A percentile compares a stretch with the other conserved stretches of the same genome.
Evolutionary conservation across 371 early-diverging fungal species (phyloP).

Genomic region (Mortierella sp.): DNA sequence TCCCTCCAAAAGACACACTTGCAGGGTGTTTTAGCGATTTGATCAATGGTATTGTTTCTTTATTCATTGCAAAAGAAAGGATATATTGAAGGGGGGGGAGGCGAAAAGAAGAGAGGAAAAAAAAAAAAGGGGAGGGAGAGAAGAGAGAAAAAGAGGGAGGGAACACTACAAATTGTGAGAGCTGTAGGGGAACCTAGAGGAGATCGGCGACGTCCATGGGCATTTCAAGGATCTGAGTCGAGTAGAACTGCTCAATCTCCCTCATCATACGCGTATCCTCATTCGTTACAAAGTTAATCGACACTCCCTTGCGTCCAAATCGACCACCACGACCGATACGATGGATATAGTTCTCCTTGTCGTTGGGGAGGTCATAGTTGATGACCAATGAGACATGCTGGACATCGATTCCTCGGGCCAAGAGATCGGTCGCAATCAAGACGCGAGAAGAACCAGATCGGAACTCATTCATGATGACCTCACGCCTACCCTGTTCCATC

Average conservation of each 20-base stretch:
- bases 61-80: too few relatives aligned
- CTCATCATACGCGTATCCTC: constrained; percentile 91
- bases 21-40: too few relatives aligned
- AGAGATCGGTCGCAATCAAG: constrained; percentile 97
- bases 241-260: constrained; percentile 95
- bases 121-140: too few relatives aligned
- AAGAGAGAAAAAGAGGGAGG: too few relatives aligned
- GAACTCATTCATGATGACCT: constrained; percentile 96
- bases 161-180: too few relatives aligned
- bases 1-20: too few relatives aligned
- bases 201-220: constrained; percentile 87
- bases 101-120: too few relatives aligned
- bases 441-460: constrained; percentile 93
- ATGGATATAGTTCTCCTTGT: constrained; percentile 97
- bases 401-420: constrained; percentile 99
- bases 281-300: constrained; percentile 96
- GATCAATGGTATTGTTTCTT: too few relatives aligned
- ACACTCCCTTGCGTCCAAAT: constrained; percentile 99
- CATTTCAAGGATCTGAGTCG: constrained; percentile 96
- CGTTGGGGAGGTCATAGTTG: constrained; percentile 97
- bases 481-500: constrained; percentile 95
- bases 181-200: constrained; percentile 59
- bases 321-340: constrained; percentile 99
- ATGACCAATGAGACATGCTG: constrained; percentile 98
- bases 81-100: too few relatives aligned